Evolutionary conservation across 2,329 filamentous ascomycete species (phyloP).

Genomic region (Setomelanomma holmii): DNA sequence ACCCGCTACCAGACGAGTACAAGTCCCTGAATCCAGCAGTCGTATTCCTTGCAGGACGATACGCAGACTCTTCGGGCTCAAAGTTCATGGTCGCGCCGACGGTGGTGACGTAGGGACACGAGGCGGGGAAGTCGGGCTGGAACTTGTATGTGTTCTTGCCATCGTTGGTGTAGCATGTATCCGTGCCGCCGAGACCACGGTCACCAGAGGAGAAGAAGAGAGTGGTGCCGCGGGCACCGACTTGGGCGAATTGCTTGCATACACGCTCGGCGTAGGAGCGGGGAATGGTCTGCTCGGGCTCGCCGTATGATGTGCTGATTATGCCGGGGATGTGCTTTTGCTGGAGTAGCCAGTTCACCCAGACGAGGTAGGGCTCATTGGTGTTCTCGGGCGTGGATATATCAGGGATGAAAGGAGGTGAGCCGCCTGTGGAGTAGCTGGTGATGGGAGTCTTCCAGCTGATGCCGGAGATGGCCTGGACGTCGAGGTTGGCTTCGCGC

Average conservation of each 20-base stretch:
- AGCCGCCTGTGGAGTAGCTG: slow-evolving; percentile 67
- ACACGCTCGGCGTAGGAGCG: slow-evolving; percentile 66
- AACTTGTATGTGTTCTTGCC: slow-evolving; percentile 64
- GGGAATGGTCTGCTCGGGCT: slow-evolving; percentile 70
- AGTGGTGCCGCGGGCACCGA: slow-evolving; percentile 71
- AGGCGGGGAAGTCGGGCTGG: slow-evolving; percentile 68
- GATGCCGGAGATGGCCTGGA: slow-evolving; percentile 66
- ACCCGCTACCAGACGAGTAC: slow-evolving; percentile 62
- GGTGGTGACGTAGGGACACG: slow-evolving; percentile 72
- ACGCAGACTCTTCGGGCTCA: slow-evolving; percentile 61
- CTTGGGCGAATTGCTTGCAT: slow-evolving; percentile 69
- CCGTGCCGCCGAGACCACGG: slow-evolving; percentile 60
- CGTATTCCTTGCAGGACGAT: slow-evolving; percentile 36
- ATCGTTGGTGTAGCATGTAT: slow-evolving; percentile 65
- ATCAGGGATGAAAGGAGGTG: slow-evolving; percentile 61
- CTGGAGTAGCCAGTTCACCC: slow-evolving; percentile 65
- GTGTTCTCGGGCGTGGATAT: slow-evolving; percentile 56
- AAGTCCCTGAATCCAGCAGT: slow-evolving; percentile 51
- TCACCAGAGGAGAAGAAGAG: slow-evolving; percentile 72
- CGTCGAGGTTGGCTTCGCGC: slow-evolving; percentile 69
- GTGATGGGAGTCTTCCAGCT: slow-evolving; percentile 62
- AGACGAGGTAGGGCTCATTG: slow-evolving; percentile 74
- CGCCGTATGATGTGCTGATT: slow-evolving; percentile 71
- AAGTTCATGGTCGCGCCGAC: slow-evolving; percentile 67
- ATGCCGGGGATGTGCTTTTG: slow-evolving; percentile 66